Percentiles rank a stretch among this genome's conserved stretches.
Evolutionary conservation across 768 basidiomycete species (phyloP).

Genomic region (Pleurotus ostreatus): DNA sequence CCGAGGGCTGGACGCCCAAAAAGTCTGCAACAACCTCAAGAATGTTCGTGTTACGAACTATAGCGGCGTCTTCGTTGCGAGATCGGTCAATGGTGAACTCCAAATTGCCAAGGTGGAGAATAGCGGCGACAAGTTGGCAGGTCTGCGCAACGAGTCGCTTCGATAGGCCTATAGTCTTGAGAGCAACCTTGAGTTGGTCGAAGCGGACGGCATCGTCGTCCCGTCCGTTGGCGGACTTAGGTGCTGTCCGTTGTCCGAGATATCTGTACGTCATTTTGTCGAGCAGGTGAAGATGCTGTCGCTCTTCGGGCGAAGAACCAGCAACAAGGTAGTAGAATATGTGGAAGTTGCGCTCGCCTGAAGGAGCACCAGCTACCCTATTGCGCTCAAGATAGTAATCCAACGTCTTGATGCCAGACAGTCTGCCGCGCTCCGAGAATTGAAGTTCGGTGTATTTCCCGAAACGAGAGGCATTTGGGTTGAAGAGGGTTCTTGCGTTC

Average conservation of each 20-base stretch:
- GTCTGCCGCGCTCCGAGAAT: slow-evolving; percentile 87
- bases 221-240: slow-evolving; percentile 38
- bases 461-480: slow-evolving; percentile 93
- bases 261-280: slow-evolving; percentile 85
- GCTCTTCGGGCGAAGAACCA: slow-evolving; percentile 85
- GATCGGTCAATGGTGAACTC: slow-evolving; percentile 83
- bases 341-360: slow-evolving; percentile 95
- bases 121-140: slow-evolving; percentile 91
- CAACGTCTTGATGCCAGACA: slow-evolving; percentile 89
- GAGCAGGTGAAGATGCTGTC: slow-evolving; percentile 79
- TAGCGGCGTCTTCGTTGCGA: slow-evolving; percentile 88
- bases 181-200: slow-evolving; percentile 89
- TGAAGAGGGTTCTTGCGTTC: slow-evolving; percentile 86
- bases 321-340: slow-evolving; percentile 97
- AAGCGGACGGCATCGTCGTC: slow-evolving; percentile 87
- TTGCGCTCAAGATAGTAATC: slow-evolving; percentile 95
- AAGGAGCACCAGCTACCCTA: slow-evolving; percentile 82
- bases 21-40: slow-evolving; percentile 88
- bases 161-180: slow-evolving; percentile 90
- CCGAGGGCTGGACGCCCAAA: slow-evolving; percentile 71
- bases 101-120: slow-evolving; percentile 94
- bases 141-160: slow-evolving; percentile 95
- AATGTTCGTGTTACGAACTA: slow-evolving; percentile 81
- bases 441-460: slow-evolving; percentile 98
- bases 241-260: slow-evolving; percentile 64